Evolutionary conservation across 768 basidiomycete species (phyloP).

Genomic region (Gloeophyllum trabeum): DNA sequence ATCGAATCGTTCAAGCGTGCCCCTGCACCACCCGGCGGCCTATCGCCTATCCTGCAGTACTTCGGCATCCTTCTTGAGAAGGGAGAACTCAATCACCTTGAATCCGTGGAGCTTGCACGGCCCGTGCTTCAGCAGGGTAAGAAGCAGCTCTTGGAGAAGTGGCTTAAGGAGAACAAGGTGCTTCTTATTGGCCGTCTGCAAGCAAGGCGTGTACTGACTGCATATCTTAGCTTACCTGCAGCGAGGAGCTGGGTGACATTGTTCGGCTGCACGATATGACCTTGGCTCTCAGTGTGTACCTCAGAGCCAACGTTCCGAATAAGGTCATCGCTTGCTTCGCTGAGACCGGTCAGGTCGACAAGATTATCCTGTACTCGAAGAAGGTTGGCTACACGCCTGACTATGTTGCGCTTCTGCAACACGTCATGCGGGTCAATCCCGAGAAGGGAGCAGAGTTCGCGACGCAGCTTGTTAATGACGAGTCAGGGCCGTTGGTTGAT

Average conservation of each 20-base stretch:
- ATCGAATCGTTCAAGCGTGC: conserved; percentile 97
- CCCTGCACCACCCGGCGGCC: conserved; percentile 78
- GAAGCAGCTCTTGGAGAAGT: conserved; percentile 96
- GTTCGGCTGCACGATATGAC: conserved; percentile 95
- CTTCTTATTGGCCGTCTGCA: conserved; percentile 4
- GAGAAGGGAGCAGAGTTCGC: conserved; percentile 99
- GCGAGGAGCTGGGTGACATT: conserved; percentile 96
- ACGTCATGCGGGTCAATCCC: conserved; percentile 91
- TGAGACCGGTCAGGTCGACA: conserved; percentile 96
- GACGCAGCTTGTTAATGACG: conserved; percentile 88
- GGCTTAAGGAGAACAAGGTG: conserved; percentile 99
- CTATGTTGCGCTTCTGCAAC: conserved; percentile 85
- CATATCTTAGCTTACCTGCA: conserved; percentile 75
- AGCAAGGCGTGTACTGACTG: background rate
- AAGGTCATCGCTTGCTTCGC: conserved; percentile 99
- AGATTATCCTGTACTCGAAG: conserved; percentile 96
- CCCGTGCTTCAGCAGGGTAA: conserved; percentile 94
- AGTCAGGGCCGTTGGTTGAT: conserved; percentile 85
- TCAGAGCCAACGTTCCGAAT: conserved; percentile 95
- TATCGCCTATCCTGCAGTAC: conserved; percentile 96
- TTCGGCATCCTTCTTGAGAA: conserved; percentile 98
- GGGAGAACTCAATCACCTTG: conserved; percentile 93
- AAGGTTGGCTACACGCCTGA: conserved; percentile 93
- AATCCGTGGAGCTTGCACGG: conserved; percentile 90
- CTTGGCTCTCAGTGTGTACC: conserved; percentile 92